Conservation (phyloP, 75 land plant species). For the Chamaecyparis obtusa region DNA sequence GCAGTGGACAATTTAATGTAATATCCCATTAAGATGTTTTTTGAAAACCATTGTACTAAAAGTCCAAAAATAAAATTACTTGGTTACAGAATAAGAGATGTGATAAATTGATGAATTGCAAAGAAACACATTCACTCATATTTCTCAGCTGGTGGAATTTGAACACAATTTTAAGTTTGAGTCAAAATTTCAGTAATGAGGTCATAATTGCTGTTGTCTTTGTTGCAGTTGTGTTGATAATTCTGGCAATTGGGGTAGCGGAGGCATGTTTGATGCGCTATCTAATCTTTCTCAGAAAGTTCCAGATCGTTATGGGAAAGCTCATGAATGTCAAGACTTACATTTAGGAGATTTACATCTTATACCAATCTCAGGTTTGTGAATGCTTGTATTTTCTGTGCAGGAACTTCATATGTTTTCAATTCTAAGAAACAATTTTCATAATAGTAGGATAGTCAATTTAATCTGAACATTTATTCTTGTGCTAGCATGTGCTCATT, state of each 20-base stretch:
- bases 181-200: too few relatives aligned
- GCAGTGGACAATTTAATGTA: too few relatives aligned
- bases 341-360: slow-evolving; percentile 84
- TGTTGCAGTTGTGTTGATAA: slow-evolving; percentile 71
- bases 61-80: too few relatives aligned
- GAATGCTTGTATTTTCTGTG: neutral
- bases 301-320: slow-evolving; percentile 61
- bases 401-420: neutral
- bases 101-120: neutral
- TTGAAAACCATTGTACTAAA: too few relatives aligned
- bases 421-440: neutral
- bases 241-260: slow-evolving; percentile 88
- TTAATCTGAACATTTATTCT: neutral
- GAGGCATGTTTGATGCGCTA: slow-evolving; percentile 87
- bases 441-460: neutral
- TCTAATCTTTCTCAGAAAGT: slow-evolving; percentile 50
- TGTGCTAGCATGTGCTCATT: neutral
- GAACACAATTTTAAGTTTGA: too few relatives aligned
- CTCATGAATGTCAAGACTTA: slow-evolving; percentile 77
- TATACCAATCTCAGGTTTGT: slow-evolving; percentile 50
- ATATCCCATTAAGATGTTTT: too few relatives aligned
- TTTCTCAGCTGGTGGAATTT: neutral
- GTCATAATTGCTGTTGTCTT: too few relatives aligned
- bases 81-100: neutral
- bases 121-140: neutral